Evolutionary conservation across 2,329 filamentous ascomycete genomes (phyloP), one percentile per base, ranked within the genome.

Genomic region (Grosmannia serpens): DNA sequence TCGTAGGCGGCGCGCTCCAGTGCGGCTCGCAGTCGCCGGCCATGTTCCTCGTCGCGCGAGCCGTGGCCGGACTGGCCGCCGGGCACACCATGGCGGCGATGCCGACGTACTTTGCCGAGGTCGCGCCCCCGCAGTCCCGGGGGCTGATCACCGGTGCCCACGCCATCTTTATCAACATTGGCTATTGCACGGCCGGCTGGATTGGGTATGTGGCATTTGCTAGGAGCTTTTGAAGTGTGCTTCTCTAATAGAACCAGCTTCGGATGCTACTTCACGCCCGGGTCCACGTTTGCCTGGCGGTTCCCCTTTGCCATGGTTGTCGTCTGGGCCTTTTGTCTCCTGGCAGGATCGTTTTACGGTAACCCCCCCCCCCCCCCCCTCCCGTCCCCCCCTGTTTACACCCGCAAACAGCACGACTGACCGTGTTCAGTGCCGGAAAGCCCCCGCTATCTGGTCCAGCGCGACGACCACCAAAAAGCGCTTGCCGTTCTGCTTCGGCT

Each of bases 101-200:
- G 49, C 56, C 56, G 24, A 52, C 38, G 1, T 57, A 57, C 49
- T 53, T 53, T 27, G 31, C 56, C 10, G 56, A 57, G 17, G 56
- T 57, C 1, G 17, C 56, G 4, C 56, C 58, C 5, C 54, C 58
- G 1, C 50, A 59, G 13, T 59, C 58, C 1, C 58, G 58, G 10
- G 58, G 58, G 1, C 51, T 59, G 10, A 59, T 59, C 24, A 57
- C 55, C 2, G 58, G 58, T 15, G 54, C 50, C 15, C 58, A 59
- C 13, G 53, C 53, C 35, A 56, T 59, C 22, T 59, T 56, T 31
- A 59, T 59, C 50, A 59, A 59, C 22, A 44, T 59, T 17, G 58
- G 58, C 29, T 59, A 59, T 27, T 53, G 35, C 38, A 20, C 46
- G 2, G 35, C 38, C 2, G 58, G 58, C 4, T 59, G 58, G 58